Evolutionary conservation across 345 rosid species (phyloP), one percentile per base, ranked within the genome.

Genomic region (Passiflora organensis): DNA sequence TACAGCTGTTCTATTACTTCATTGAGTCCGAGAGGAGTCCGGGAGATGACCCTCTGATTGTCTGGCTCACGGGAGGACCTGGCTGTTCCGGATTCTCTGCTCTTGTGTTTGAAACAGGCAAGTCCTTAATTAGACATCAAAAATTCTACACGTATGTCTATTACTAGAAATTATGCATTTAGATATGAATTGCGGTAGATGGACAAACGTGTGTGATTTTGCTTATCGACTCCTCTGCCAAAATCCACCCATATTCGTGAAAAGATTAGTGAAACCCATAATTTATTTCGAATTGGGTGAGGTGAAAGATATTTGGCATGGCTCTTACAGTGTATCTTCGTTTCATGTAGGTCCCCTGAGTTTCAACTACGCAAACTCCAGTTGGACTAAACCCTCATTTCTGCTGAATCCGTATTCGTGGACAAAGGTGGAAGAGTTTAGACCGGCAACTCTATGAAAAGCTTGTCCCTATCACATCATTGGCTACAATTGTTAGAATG

Each of bases 51-150:
- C 74, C 80, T 62, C 49, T 76, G 2, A 0, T 72, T 63, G 64
- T 72, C 20, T 72, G 74, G 72, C 55, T 65, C 32, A 72, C 64
- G 13, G 77, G 80, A 10, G 80, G 74, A 25, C 80, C 80, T 24
- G 77, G 80, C 15, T 76, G 80, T 37, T 72, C 80, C 62, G 70
- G 63, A 6, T 38, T 68, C 48, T 53, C 53, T 42, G 74, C 68
- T 15, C 63, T 76, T 51, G 19, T 71, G 11, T 76, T 23, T 41
- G 69, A 71, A 62, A 71, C 43, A 10, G 80, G 80, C 67, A 49
- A 1, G 4, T 6, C 48, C 14, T 10, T 14, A 39, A 9, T 21
- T 44, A n/a, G 3, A 0, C 15, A 10, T 44, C 5, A n/a, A 44
- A n/a, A 16, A 6, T n/a, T n/a, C 10, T 43, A n/a, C n/a, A n/a